phyloP scores from a whole-genome alignment of 768 basidiomycete genomes.

The Tulasnella sp. region DNA sequence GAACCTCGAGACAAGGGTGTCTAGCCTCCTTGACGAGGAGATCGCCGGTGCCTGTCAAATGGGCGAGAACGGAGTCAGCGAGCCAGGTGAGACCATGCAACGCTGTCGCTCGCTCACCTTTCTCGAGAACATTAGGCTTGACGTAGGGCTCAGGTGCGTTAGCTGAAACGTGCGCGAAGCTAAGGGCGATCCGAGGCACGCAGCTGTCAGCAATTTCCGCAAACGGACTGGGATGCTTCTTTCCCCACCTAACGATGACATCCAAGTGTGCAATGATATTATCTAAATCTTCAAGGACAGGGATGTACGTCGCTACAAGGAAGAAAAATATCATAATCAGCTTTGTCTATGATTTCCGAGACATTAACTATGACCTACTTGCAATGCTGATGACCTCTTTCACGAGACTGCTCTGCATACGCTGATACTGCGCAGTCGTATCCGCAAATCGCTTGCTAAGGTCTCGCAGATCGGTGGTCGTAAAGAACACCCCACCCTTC shows the following conservation, averaged over 20 bases:
- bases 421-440: constrained; percentile 53
- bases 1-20: constrained; percentile 93
- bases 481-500: constrained; percentile 84
- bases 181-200: constrained; percentile 23
- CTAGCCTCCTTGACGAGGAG: constrained; percentile 75
- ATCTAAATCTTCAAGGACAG: constrained; percentile 77
- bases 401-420: constrained; percentile 69
- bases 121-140: constrained; percentile 68
- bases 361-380: constrained; percentile 36
- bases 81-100: not conserved
- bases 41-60: constrained; percentile 55
- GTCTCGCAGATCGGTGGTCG: constrained; percentile 60
- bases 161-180: constrained; percentile 84
- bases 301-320: constrained; percentile 81
- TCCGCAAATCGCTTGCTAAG: constrained; percentile 64
- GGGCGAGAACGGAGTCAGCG: not conserved
- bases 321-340: not conserved
- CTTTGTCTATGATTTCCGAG: not conserved
- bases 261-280: constrained; percentile 80
- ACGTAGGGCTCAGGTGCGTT: constrained; percentile 82
- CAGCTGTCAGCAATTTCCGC: not conserved
- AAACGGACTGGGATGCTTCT: no score
- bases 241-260: constrained; percentile 70
- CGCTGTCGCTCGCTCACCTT: constrained; percentile 36
- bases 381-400: constrained; percentile 91